Conservation (phyloP, 2,329 filamentous ascomycete genomes). For the Alternaria sp. region DNA sequence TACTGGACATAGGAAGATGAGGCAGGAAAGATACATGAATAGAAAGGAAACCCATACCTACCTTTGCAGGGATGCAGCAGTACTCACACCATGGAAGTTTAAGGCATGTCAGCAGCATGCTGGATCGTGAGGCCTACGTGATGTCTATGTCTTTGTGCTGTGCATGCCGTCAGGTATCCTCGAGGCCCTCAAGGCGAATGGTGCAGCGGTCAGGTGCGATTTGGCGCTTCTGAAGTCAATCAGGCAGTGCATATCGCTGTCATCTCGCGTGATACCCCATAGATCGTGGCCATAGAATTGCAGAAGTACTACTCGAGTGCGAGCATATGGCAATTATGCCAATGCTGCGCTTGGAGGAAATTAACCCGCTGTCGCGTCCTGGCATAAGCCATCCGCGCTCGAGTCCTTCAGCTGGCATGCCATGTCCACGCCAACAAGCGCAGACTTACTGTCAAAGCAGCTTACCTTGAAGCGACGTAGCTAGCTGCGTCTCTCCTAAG, state of each 20-base stretch:
- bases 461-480: not conserved
- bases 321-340: not conserved
- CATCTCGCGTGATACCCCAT: not conserved
- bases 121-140: not conserved
- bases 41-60: not conserved
- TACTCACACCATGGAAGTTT: not conserved
- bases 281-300: not conserved
- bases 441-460: not conserved
- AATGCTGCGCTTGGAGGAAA: not conserved
- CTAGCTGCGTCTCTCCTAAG: too few relatives aligned
- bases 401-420: not conserved
- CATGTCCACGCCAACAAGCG: not conserved
- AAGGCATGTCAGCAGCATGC: not conserved
- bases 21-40: not conserved
- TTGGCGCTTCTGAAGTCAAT: not conserved
- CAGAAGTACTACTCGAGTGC: not conserved
- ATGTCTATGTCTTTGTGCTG: not conserved
- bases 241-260: not conserved
- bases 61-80: not conserved
- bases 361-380: not conserved
- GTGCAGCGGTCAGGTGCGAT: rapidly evolving
- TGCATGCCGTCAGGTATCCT: not conserved
- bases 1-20: not conserved
- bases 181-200: not conserved
- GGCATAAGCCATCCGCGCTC: not conserved